Percentiles rank a stretch among this genome's conserved stretches.
phyloP scores from a whole-genome alignment of 371 early-diverging fungal genomes.

The Mortierella sp. region DNA sequence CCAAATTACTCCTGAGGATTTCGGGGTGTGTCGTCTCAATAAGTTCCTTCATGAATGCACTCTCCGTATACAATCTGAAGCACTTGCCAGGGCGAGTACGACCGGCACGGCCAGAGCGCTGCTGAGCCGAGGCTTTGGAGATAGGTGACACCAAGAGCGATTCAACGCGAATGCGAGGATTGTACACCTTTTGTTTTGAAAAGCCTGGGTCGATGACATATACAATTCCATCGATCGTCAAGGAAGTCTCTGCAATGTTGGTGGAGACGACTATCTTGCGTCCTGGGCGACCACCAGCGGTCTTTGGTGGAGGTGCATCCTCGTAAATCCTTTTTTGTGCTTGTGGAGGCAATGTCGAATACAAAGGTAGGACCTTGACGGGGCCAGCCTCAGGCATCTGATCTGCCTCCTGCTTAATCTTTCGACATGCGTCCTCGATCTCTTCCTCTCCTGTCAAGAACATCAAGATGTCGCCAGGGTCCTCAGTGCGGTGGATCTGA shows the following conservation, averaged over 20 bases:
- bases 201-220: conserved; percentile 99
- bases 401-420: conserved; percentile 73
- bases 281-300: conserved; percentile 82
- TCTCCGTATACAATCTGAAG: conserved; percentile 96
- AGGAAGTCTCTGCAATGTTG: conserved; percentile 98
- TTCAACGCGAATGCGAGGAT: conserved; percentile 94
- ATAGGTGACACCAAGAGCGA: conserved; percentile 90
- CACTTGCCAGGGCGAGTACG: conserved; percentile 88
- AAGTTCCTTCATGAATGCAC: conserved; percentile 80
- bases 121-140: conserved; percentile 96
- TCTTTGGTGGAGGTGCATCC: conserved; percentile 82
- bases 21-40: conserved; percentile 93
- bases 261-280: conserved; percentile 96
- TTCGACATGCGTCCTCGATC: conserved; percentile 77
- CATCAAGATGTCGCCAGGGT: conserved; percentile 90
- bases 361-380: conserved; percentile 82
- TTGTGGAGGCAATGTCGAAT: conserved; percentile 93
- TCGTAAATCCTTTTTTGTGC: conserved; percentile 94
- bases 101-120: conserved; percentile 98
- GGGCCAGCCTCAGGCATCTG: conserved; percentile 64
- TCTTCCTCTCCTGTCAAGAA: conserved; percentile 97
- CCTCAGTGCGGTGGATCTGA: conserved; percentile 89
- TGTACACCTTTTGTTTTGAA: conserved; percentile 96
- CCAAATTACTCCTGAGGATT: conserved; percentile 93
- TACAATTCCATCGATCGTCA: conserved; percentile 98